Evolutionary conservation across 2,329 filamentous ascomycete genomes (phyloP), one percentile per base, ranked within the genome.

Genomic region (Stagonosporopsis rhizophila): DNA sequence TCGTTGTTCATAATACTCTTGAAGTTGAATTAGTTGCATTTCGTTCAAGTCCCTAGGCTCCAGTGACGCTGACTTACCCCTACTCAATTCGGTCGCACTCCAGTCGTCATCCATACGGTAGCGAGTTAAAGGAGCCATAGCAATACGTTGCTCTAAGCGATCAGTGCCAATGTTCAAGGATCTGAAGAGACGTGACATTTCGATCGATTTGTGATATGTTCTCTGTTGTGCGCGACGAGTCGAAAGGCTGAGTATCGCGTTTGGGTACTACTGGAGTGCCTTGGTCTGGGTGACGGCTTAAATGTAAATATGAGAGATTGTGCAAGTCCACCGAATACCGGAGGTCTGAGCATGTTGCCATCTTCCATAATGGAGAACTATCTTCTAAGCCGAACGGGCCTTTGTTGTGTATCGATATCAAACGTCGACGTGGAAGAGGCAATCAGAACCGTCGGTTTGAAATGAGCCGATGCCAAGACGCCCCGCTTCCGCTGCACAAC

Each of bases 1-100:
- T 32, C 84, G 78, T 62, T 86, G 82, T 6, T 70, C 71, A 64
- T 85, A 85, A 73, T 85, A 83, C 75, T 46, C 67, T 44, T 4
- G 11, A 25, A 3, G 8, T 20, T 9, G 6, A n/a, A 28, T 41
- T 17, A 46, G 19, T 34, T 8, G 32, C 14, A 15, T 22, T 2
- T 9, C 15, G 37, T 9, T 23, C 15, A 15, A 11, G 20, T n/a
- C 1, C 8, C 37, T 38, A 15, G 4, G 17, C 9, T 8, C 22
- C 19, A 12, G 11, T 35, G 34, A 25, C 4, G 23, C 4, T 23
- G 22, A 15, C 9, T 5, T 38, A 25, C 41, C 41, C 37, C 47
- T 54, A 19, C 46, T 64, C 49, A 62, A 17, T n/a, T 58, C 50
- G 9, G 56, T 58, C 14, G 80, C 79, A 11, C 78, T 75, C 59